Evolutionary conservation across 345 rosid genomes (phyloP).

Genomic region (Camelina sativa): DNA sequence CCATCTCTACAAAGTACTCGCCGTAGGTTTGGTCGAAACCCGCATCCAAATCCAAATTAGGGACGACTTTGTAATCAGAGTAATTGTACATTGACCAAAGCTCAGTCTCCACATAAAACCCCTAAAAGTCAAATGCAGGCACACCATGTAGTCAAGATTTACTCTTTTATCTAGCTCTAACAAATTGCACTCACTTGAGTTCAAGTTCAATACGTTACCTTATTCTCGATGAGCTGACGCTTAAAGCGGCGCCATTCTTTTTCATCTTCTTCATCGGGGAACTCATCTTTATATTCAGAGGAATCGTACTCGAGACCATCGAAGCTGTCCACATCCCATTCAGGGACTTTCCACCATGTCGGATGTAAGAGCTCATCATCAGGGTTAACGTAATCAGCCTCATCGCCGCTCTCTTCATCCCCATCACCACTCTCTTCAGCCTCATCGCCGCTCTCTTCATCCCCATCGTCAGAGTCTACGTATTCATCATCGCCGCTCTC

Average conservation of each 20-base stretch:
- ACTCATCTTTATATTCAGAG: neutral
- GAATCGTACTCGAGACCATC: conserved; percentile 1
- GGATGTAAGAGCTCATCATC: neutral
- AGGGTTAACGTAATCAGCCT: neutral
- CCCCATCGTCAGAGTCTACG: neutral
- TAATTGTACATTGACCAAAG: neutral
- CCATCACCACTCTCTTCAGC: too few relatives aligned
- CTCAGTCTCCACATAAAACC: conserved; percentile 22
- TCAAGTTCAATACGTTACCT: conserved; percentile 2
- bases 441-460: too few relatives aligned
- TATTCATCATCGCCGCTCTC: neutral
- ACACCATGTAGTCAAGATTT: neutral
- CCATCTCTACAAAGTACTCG: conserved; percentile 24
- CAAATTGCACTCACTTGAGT: neutral
- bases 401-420: too few relatives aligned
- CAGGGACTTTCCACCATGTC: neutral
- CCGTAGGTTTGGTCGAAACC: conserved; percentile 12
- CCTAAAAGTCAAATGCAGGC: neutral
- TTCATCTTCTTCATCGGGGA: neutral
- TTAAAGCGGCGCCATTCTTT: neutral
- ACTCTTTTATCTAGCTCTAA: neutral
- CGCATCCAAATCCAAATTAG: neutral
- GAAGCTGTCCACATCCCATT: conserved; percentile 19
- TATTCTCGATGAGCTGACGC: conserved; percentile 3
- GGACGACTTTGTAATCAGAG: neutral